Conservation (phyloP, 139 green algal genomes). For the Chlamydomonas schloesseri region DNA sequence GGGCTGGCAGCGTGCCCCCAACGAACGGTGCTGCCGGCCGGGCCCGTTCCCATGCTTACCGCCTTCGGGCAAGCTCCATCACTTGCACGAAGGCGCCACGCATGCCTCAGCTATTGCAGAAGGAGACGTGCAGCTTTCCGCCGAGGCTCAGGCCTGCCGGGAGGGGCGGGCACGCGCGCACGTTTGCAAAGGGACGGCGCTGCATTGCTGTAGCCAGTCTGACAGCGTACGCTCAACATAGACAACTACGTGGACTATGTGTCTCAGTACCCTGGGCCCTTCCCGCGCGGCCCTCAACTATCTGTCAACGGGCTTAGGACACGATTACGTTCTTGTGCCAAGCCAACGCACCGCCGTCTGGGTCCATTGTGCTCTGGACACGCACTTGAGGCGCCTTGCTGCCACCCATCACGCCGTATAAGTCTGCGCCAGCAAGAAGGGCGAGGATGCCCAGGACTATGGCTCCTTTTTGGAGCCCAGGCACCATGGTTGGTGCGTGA, state of each 20-base stretch:
- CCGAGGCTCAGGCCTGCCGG: neutral
- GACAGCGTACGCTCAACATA: too few species aligned
- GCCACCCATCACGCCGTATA: neutral
- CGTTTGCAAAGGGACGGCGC: too few species aligned
- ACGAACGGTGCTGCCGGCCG: neutral
- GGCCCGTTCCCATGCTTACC: neutral
- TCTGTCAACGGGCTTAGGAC: too few species aligned
- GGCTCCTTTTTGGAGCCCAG: too few species aligned
- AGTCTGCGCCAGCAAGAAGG: neutral
- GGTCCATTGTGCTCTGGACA: neutral
- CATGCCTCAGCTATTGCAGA: constrained; percentile 45
- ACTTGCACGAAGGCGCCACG: constrained; percentile 33
- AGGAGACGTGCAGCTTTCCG: constrained; percentile 6
- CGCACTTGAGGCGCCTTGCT: neutral
- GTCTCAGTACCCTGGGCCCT: too few species aligned
- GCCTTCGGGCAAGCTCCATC: neutral
- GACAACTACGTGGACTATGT: too few species aligned
- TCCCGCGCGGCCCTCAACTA: too few species aligned
- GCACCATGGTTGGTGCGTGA: too few species aligned
- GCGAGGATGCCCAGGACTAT: neutral
- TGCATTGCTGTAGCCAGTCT: too few species aligned
- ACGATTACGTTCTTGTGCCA: too few species aligned
- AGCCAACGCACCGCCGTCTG: neutral
- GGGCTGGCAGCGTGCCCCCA: too few species aligned
- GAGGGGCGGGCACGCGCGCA: too few species aligned